Conservation (phyloP, 2,329 filamentous ascomycete species). For the Lachnellula willkommii region DNA sequence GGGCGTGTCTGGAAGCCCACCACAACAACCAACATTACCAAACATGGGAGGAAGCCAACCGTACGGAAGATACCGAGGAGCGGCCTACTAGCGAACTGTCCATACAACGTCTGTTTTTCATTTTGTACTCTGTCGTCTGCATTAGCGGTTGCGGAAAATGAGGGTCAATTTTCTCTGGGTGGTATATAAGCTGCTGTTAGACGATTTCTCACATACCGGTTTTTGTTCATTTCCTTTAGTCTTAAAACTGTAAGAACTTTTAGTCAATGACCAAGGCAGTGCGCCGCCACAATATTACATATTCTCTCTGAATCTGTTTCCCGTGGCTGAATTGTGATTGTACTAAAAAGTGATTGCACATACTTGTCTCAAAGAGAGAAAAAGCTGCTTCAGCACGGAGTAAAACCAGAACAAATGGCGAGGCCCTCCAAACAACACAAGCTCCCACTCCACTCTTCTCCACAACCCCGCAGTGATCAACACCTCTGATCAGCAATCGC, state of each 20-base stretch:
- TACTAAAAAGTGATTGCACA: too few species aligned
- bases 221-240: not conserved
- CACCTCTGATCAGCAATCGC: not conserved
- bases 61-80: constrained; percentile 24
- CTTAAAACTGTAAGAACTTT: not conserved
- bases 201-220: not conserved
- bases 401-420: too few species aligned
- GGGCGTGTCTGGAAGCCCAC: constrained; percentile 13
- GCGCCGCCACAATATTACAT: not conserved
- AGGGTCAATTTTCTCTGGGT: not conserved
- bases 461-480: not conserved
- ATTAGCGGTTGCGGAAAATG: not conserved
- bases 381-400: too few species aligned
- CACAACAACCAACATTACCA: constrained; percentile 19
- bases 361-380: too few species aligned
- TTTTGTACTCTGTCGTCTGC: not conserved
- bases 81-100: constrained; percentile 22
- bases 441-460: not conserved
- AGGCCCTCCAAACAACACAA: not conserved
- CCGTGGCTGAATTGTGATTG: too few species aligned
- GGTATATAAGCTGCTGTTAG: not conserved
- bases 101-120: constrained; percentile 7
- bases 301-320: not conserved
- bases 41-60: constrained; percentile 6
- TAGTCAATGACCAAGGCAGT: not conserved